Base-by-base conservation (phyloP, 2,329 filamentous ascomycete genomes). In the Ampelomyces quisqualis region DNA sequence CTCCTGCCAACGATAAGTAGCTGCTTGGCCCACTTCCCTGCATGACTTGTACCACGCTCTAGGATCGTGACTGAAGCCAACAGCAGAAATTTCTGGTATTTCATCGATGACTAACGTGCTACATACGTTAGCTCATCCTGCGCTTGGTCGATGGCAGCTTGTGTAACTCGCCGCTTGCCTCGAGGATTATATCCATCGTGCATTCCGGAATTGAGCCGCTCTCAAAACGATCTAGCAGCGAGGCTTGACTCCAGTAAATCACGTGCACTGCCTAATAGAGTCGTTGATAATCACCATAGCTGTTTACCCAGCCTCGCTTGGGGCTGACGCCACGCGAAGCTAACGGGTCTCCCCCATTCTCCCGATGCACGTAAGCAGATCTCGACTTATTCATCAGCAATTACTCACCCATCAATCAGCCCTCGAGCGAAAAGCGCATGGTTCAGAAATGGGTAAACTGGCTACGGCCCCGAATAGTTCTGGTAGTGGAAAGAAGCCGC, bases 351-450 rank as follows among this genome's bases (percentile, higher is more conserved):
- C 30, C 40, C 48, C 46, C 40, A 44, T 41, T 24, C 6, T 22
- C 18, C 43, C n/a, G n/a, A n/a, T 49, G 49, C 38, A 49, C 28
- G 52, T 56, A 45, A 57, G 54, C 54, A 47, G 30, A n/a, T 13
- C 5, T 32, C 9, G 15, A 40, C 38, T 51, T 52, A 47, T 50
- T 52, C 49, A 57, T 57, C 47, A 57, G 45, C 53, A 27, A 17
- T n/a, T 17, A 13, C 35, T 40, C 33, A 21, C 28, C 32, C n/a
- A n/a, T n/a, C n/a, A n/a, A n/a, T n/a, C n/a, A n/a, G n/a, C n/a
- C n/a, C n/a, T n/a, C n/a, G n/a, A n/a, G n/a, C n/a, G n/a, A n/a
- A n/a, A n/a, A n/a, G n/a, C n/a, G n/a, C n/a, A n/a, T n/a, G n/a
- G n/a, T n/a, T n/a, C n/a, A n/a, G n/a, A n/a, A n/a, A n/a, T n/a